phyloP scores from a whole-genome alignment of 257 asterid genomes.

The Salvia miltiorrhiza region DNA sequence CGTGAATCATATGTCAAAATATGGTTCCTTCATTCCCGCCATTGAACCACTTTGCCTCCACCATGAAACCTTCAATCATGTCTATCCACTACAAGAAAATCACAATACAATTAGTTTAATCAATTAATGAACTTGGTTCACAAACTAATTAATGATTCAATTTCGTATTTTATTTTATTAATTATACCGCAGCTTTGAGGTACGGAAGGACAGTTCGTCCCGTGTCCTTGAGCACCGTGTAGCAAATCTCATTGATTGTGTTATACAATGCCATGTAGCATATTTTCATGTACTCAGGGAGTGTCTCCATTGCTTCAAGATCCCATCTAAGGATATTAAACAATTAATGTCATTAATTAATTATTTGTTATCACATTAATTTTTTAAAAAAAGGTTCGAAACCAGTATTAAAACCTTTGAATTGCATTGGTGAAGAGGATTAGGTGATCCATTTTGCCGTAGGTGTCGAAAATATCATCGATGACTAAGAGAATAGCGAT shows the following conservation, averaged over 20 bases:
- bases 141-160: no score
- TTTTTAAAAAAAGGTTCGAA: no score
- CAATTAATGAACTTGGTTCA: no score
- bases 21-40: no score
- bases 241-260: slow-evolving; percentile 58
- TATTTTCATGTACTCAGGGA: slow-evolving; percentile 66
- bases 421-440: slow-evolving; percentile 61
- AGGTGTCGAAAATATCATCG: slow-evolving; percentile 63
- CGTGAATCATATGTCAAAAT: no score
- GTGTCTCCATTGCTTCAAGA: slow-evolving; percentile 55
- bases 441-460: slow-evolving; percentile 56
- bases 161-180: no score
- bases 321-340: slow-evolving; percentile 56
- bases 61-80: slow-evolving; percentile 61
- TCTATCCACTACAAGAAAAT: slow-evolving; percentile 59
- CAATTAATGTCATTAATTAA: neutral
- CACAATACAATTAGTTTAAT: neutral
- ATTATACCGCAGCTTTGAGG: slow-evolving; percentile 51
- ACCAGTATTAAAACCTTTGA: slow-evolving; percentile 29
- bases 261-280: slow-evolving; percentile 75
- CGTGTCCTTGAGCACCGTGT: slow-evolving; percentile 55
- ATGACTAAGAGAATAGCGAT: slow-evolving; percentile 51
- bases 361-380: no score
- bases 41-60: slow-evolving; percentile 60
- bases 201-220: slow-evolving; percentile 56